Evolutionary conservation across 129 eudicot species (phyloP).

Genomic region (Chrysanthemum makinoi): DNA sequence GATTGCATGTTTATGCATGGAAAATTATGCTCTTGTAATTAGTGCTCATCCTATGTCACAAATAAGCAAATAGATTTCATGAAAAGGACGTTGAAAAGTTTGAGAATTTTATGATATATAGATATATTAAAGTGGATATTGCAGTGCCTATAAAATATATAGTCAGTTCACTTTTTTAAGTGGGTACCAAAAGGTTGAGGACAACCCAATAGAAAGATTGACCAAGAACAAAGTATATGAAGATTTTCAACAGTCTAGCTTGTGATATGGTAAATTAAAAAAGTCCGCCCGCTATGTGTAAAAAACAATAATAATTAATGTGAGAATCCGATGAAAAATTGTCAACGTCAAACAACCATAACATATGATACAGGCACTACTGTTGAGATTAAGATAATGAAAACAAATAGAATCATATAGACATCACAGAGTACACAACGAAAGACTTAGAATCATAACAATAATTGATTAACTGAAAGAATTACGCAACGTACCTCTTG

Average conservation of each 20-base stretch:
- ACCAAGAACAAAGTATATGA: neutral
- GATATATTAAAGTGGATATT: constrained; percentile 1
- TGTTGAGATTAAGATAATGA: no score
- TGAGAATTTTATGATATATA: neutral
- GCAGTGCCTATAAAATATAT: constrained; percentile 3
- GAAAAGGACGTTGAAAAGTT: constrained; percentile 29
- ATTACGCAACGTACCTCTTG: no score
- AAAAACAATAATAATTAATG: no score
- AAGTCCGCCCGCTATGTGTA: no score
- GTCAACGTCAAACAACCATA: neutral
- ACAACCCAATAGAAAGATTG: neutral
- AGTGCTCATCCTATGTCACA: constrained; percentile 24
- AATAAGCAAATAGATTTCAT: constrained; percentile 15
- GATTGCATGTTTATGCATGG: constrained; percentile 33
- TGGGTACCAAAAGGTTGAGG: neutral
- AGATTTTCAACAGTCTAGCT: neutral
- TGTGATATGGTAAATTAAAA: no score
- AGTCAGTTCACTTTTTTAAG: constrained; percentile 7
- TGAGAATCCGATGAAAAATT: no score
- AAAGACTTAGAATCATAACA: no score
- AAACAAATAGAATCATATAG: no score
- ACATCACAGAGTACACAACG: no score
- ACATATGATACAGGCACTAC: neutral
- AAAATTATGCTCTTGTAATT: neutral
- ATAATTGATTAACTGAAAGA: no score